Evolutionary conservation across 495 filamentous ascomycete genomes (phyloP).

Genomic region (Aspergillus cavernicola): DNA sequence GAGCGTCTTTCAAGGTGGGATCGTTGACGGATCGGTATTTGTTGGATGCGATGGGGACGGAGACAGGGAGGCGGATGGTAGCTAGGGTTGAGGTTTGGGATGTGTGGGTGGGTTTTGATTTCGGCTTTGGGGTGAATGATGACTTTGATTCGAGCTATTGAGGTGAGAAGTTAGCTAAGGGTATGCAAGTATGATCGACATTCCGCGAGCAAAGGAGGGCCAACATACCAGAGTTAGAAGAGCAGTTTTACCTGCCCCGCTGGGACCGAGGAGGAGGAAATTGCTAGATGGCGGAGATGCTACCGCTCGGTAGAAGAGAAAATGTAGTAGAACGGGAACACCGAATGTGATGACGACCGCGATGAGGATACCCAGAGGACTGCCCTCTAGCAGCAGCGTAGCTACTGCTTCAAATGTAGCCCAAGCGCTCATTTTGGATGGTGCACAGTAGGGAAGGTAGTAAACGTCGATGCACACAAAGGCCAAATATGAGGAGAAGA

Average conservation of each 20-base stretch:
- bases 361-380: constrained; percentile 52
- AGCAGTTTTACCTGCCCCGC: constrained; percentile 82
- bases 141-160: constrained; percentile 47
- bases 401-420: constrained; percentile 32
- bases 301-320: constrained; percentile 62
- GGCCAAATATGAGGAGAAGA: not conserved
- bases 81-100: constrained; percentile 72
- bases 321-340: constrained; percentile 74
- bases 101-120: constrained; percentile 62
- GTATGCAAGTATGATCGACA: not conserved
- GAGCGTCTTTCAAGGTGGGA: constrained; percentile 58
- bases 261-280: constrained; percentile 82
- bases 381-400: constrained; percentile 43
- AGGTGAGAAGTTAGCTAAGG: not conserved
- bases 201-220: not conserved
- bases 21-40: constrained; percentile 69
- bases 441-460: not conserved
- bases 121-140: constrained; percentile 29
- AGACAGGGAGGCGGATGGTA: constrained; percentile 66
- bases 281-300: constrained; percentile 67
- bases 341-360: constrained; percentile 66
- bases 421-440: constrained; percentile 24
- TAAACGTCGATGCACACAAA: not conserved
- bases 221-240: constrained; percentile 69
- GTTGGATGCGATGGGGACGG: constrained; percentile 57